Evolutionary conservation across 2,329 filamentous ascomycete species (phyloP).

Genomic region (Aureobasidium leucospermi): DNA sequence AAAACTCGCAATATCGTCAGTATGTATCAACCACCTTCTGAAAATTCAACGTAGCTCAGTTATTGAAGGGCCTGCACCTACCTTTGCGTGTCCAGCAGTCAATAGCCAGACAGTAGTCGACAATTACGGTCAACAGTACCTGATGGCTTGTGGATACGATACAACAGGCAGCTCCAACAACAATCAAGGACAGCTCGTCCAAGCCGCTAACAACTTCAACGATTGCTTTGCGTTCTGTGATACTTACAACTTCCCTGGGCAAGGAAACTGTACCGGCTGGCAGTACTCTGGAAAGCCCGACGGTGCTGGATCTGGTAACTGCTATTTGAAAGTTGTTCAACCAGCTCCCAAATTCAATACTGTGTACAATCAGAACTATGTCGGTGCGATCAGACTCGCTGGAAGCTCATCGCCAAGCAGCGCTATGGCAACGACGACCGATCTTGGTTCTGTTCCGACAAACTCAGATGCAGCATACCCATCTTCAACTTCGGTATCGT

Average conservation of each 20-base stretch:
- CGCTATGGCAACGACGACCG: too few species aligned
- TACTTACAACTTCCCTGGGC: background rate
- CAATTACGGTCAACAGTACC: constrained; percentile 3
- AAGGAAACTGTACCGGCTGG: too few species aligned
- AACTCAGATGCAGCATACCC: too few species aligned
- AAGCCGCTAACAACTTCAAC: constrained; percentile 2
- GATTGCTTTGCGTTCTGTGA: constrained; percentile 15
- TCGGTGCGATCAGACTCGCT: too few species aligned
- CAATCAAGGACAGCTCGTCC: background rate
- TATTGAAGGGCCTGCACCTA: background rate
- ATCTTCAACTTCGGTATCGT: too few species aligned
- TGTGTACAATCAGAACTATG: too few species aligned
- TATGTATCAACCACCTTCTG: background rate
- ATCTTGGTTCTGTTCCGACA: too few species aligned
- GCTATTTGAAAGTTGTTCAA: too few species aligned
- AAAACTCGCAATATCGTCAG: background rate
- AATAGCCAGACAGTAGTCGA: constrained; percentile 13
- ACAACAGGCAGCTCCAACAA: background rate
- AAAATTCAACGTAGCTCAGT: background rate
- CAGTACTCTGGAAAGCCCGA: too few species aligned
- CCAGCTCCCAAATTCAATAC: too few species aligned
- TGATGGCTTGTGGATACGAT: constrained; percentile 11
- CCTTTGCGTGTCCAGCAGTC: constrained; percentile 13
- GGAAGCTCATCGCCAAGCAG: too few species aligned
- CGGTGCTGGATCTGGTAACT: too few species aligned